phyloP scores from a whole-genome alignment of 164 flowering plant genomes.

The Vitis labrusca region DNA sequence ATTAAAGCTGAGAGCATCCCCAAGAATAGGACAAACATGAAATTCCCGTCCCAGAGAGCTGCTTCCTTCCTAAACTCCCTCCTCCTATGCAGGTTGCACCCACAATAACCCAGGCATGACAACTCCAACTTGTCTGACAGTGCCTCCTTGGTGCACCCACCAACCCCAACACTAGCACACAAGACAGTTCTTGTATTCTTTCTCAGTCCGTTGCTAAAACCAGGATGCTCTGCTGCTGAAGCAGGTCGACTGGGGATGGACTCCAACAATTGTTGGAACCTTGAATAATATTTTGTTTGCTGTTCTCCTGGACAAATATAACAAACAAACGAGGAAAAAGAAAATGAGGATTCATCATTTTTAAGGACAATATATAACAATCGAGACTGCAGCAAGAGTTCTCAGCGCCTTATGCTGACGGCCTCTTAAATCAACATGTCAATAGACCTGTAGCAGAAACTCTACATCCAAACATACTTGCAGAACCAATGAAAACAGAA shows the following conservation, averaged over 20 bases:
- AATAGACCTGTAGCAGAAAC: constrained; percentile 9
- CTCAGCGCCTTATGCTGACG: constrained; percentile 11
- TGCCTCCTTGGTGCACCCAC: constrained; percentile 29
- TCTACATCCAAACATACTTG: neutral
- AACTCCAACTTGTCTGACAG: constrained; percentile 20
- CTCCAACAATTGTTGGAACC: constrained; percentile 17
- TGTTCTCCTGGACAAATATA: constrained; percentile 28
- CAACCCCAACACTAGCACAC: constrained; percentile 5
- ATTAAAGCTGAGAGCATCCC: neutral
- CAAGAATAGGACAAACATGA: neutral
- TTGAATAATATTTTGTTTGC: constrained; percentile 8
- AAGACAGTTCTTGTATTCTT: neutral
- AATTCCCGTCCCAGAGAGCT: neutral
- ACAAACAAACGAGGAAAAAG: constrained; percentile 7
- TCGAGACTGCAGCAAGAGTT: constrained; percentile 12
- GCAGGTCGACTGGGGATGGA: constrained; percentile 32
- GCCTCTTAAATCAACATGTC: constrained; percentile 1
- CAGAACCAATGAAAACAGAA: neutral
- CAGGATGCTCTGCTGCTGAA: constrained; percentile 32
- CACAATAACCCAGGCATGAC: constrained; percentile 3
- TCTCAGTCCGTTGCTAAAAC: neutral
- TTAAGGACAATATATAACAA: neutral
- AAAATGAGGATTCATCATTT: constrained; percentile 3
- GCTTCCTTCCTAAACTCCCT: neutral
- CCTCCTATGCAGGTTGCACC: neutral